A percentile compares a stretch with the other conserved stretches of the same genome.
phyloP scores from a whole-genome alignment of 73 alveolate genomes.

The Breviolum minutum region DNA sequence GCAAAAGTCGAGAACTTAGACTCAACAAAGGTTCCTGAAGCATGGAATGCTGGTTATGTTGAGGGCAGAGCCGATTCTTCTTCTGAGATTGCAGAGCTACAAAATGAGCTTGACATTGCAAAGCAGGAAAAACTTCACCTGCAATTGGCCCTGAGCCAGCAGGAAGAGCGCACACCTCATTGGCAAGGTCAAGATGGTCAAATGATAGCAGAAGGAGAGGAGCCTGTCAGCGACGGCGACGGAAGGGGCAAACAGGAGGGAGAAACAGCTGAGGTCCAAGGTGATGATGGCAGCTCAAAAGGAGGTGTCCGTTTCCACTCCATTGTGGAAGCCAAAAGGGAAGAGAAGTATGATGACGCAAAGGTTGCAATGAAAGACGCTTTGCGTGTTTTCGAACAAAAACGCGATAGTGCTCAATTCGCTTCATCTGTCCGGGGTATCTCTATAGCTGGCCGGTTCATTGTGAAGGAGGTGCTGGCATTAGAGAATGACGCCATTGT shows the following conservation, averaged over 20 bases:
- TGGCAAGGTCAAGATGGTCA: neutral
- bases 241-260: neutral
- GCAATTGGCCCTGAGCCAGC: slow-evolving; percentile 37
- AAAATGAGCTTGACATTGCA: slow-evolving; percentile 80
- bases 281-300: neutral
- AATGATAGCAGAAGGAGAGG: neutral
- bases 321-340: neutral
- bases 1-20: neutral
- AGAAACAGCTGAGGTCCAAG: neutral
- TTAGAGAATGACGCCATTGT: slow-evolving; percentile 40
- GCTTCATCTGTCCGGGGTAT: slow-evolving; percentile 32
- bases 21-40: neutral
- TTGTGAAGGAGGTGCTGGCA: slow-evolving; percentile 50
- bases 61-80: slow-evolving; percentile 6
- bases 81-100: slow-evolving; percentile 14
- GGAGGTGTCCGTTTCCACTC: neutral
- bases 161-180: neutral
- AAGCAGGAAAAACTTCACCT: slow-evolving; percentile 55
- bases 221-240: neutral
- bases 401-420: slow-evolving; percentile 20
- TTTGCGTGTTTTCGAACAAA: neutral
- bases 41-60: slow-evolving; percentile 62
- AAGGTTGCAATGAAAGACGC: slow-evolving; percentile 25
- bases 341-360: slow-evolving; percentile 11
- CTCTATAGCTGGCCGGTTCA: slow-evolving; percentile 77